Conservation (phyloP, 1,284 basidiomycete species). For the Rhizopogon parksii region DNA sequence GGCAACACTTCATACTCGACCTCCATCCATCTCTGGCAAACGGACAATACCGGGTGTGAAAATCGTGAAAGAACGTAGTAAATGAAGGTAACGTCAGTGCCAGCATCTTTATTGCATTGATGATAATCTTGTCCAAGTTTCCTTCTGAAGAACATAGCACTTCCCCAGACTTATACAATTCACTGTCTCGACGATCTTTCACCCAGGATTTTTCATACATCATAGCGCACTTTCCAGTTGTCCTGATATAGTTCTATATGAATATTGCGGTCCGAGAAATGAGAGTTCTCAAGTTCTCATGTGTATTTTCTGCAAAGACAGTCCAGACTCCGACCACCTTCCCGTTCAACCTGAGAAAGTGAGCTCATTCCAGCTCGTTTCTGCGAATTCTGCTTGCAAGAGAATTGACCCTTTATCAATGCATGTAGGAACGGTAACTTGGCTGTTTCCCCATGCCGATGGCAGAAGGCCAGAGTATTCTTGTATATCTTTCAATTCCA, state of each 20-base stretch:
- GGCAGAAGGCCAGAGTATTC: not conserved
- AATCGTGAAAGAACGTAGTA: conserved; percentile 22
- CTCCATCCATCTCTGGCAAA: conserved; percentile 9
- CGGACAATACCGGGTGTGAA: conserved; percentile 28
- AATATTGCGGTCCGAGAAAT: not conserved
- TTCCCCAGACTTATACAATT: not conserved
- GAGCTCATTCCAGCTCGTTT: not conserved
- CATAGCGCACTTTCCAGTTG: not conserved
- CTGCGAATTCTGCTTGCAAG: not conserved
- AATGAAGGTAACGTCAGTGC: conserved; percentile 8
- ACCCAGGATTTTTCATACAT: not conserved
- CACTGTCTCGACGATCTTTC: not conserved
- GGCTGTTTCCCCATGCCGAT: not conserved
- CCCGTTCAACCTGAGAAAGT: not conserved
- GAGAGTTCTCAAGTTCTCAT: not conserved
- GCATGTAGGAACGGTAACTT: not conserved
- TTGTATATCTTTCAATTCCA: not conserved
- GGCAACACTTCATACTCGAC: not conserved
- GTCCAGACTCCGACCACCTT: not conserved
- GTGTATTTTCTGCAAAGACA: not conserved
- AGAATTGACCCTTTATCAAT: not conserved
- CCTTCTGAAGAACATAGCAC: too few species aligned
- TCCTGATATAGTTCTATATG: not conserved
- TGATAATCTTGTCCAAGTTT: not conserved
- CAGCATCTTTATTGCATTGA: not conserved